Evolutionary conservation across 768 basidiomycete genomes (phyloP), one percentile per base, ranked within the genome.

Genomic region (Boletus eberwhitei): DNA sequence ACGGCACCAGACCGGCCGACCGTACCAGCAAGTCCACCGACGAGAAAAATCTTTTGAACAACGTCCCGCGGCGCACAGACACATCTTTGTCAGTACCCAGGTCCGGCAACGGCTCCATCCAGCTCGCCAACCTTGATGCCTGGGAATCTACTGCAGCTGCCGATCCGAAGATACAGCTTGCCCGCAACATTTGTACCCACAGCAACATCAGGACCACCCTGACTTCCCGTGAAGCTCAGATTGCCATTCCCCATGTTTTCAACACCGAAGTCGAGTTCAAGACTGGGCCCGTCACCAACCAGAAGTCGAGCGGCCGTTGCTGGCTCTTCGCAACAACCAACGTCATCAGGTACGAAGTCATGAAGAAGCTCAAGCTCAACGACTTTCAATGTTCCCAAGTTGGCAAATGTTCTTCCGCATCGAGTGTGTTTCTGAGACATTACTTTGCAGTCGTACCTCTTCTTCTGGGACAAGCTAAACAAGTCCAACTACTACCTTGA

Each of bases 381-480:
- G 90, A 96, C 39, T 96, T 98, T 73, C 85, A 98, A 73, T 82
- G 95, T 19, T 93, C 90, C 13, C 95, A 96, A 77, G 88, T 84
- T 41, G 24, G 77, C 64, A 21, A 32, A 37, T 11, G 3, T 22
- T 24, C 14, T 6, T 21, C 19, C n/a, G 12, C 4, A n/a, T 41
- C 17, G 51, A 8, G 12, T 5, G 24, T 40, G 11, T 52, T 50
- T 44, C 56, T 60, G 47, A 61, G 32, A 44, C 21, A 29, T 46
- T 55, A 26, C 31, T 14, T 44, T 37, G 40, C 62, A 91, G 88
- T 84, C 85, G 2, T 96, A 96, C 71, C 79, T 95, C 29, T 95
- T 94, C 79, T 95, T 98, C 80, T 96, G 88, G 79, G 95, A 98
- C 74, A 94, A 95, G 73, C 82, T 98, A 47, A 93, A 95, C 78